Conservation (phyloP, 345 rosid species). For the Populus pruinosa region DNA sequence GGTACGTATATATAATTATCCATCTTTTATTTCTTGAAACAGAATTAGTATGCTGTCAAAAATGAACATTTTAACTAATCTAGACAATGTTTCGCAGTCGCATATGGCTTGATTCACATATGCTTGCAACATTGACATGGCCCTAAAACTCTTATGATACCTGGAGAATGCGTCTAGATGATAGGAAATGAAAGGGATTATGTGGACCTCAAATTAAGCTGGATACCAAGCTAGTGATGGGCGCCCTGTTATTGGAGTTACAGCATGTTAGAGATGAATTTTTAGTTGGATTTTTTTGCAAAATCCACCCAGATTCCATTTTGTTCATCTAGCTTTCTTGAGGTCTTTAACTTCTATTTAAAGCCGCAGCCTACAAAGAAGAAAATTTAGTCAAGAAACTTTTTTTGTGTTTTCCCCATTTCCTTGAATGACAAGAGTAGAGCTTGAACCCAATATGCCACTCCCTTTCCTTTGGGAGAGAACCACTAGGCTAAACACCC, state of each 20-base stretch:
- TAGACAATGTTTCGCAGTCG: neutral
- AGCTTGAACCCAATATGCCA: neutral
- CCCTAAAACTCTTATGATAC: neutral
- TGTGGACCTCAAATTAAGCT: neutral
- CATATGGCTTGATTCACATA: neutral
- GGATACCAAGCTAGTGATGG: neutral
- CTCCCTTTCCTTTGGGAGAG: neutral
- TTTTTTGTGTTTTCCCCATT: neutral
- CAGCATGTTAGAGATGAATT: neutral
- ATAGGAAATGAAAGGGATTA: neutral
- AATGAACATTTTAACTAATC: neutral
- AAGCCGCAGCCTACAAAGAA: neutral
- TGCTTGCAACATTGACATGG: neutral
- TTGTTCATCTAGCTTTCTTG: neutral
- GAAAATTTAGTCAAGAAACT: neutral
- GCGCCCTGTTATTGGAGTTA: neutral
- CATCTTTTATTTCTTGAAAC: neutral
- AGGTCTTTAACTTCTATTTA: neutral
- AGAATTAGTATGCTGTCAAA: neutral
- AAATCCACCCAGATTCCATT: neutral
- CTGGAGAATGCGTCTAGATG: neutral
- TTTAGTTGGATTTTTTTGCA: neutral
- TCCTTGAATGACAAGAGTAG: neutral
- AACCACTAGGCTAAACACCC: neutral
- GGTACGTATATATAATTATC: constrained; percentile 8